phyloP scores from a whole-genome alignment of 176 grass and related monocot species.

The Microstegium vimineum region DNA sequence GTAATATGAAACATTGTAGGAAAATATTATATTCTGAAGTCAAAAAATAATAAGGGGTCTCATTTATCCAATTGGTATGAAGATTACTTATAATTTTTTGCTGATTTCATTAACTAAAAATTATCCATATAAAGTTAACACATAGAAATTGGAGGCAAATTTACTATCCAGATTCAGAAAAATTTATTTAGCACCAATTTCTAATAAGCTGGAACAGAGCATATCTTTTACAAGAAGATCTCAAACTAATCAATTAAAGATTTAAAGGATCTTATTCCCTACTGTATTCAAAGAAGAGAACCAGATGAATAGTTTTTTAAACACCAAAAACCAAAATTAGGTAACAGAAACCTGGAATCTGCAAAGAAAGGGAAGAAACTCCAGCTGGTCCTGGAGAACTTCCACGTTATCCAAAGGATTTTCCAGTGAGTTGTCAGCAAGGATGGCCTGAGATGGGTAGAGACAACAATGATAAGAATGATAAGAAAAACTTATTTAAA shows the following conservation, averaged over 20 bases:
- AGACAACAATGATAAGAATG: constrained; percentile 30
- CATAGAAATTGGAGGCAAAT: not conserved
- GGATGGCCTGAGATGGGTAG: constrained; percentile 59
- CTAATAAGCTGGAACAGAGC: constrained; percentile 6
- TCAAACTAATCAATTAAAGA: not conserved
- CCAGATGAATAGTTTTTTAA: not conserved
- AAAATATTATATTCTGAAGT: not conserved
- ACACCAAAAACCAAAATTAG: constrained; percentile 21
- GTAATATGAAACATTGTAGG: constrained; percentile 13
- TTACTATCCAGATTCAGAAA: not conserved
- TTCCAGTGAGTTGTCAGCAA: constrained; percentile 63
- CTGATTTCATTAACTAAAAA: not conserved
- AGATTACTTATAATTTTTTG: not conserved
- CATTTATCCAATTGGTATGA: not conserved
- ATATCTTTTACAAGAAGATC: not conserved
- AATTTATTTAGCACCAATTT: not conserved
- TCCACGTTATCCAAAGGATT: constrained; percentile 93
- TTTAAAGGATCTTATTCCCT: not conserved
- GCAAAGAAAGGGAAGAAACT: constrained; percentile 97
- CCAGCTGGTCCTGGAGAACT: constrained; percentile 94
- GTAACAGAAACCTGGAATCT: constrained; percentile 83
- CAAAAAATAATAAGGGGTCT: not conserved
- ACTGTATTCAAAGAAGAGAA: not conserved
- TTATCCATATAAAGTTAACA: not conserved
- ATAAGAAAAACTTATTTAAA: not conserved